phyloP scores from a whole-genome alignment of 768 basidiomycete species.

The Tulasnella sp. region DNA sequence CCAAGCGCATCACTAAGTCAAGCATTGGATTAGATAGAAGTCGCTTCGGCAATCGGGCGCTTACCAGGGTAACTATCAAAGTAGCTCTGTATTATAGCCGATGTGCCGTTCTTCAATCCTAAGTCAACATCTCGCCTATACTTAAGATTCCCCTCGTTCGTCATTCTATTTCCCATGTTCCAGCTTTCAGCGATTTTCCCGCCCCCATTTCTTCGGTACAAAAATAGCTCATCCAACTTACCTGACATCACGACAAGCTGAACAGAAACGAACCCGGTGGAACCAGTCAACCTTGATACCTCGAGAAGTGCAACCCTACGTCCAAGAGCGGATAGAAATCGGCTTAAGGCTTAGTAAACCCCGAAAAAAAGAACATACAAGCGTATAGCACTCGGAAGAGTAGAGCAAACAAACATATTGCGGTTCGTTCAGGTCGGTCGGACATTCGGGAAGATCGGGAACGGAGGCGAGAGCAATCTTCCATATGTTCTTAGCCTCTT shows the following conservation, averaged over 20 bases:
- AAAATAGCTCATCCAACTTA: neutral
- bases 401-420: too few species aligned
- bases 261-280: neutral
- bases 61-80: neutral
- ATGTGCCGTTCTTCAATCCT: too few species aligned
- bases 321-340: too few species aligned
- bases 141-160: neutral
- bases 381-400: too few species aligned
- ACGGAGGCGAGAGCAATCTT: slow-evolving; percentile 1
- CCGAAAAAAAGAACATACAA: too few species aligned
- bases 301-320: neutral
- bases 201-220: too few species aligned
- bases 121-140: too few species aligned
- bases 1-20: too few species aligned
- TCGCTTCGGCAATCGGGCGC: neutral
- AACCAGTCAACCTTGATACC: neutral
- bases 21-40: too few species aligned
- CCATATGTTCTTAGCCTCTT: slow-evolving; percentile 8
- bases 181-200: neutral
- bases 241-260: neutral
- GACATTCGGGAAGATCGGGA: slow-evolving; percentile 25
- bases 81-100: neutral
- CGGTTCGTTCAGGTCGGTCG: slow-evolving; percentile 19
- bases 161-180: neutral
- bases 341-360: too few species aligned